Conservation (phyloP, 345 rosid genomes). For the Syzygium aqueum region DNA sequence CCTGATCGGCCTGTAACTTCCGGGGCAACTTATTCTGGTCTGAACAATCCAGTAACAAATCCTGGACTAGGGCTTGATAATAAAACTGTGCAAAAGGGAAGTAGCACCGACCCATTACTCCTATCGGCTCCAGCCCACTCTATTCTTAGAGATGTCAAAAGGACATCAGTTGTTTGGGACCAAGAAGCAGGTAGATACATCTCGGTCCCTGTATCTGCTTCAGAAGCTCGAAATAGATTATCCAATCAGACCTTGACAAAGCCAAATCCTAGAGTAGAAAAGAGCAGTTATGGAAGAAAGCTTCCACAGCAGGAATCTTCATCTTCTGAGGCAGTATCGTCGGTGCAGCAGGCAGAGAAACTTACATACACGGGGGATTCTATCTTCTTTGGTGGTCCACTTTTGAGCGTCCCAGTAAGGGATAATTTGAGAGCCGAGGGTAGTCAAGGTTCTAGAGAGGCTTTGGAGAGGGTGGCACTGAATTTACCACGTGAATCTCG, state of each 20-base stretch:
- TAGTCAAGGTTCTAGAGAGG: slow-evolving; percentile 37
- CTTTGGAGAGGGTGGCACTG: slow-evolving; percentile 46
- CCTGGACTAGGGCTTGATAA: slow-evolving; percentile 43
- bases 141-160: slow-evolving; percentile 79
- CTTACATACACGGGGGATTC: slow-evolving; percentile 85
- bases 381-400: slow-evolving; percentile 95
- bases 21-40: slow-evolving; percentile 23
- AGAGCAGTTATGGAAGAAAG: slow-evolving; percentile 30
- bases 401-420: slow-evolving; percentile 49
- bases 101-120: slow-evolving; percentile 45
- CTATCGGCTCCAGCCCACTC: slow-evolving; percentile 67
- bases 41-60: slow-evolving; percentile 13
- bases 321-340: slow-evolving; percentile 23
- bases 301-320: slow-evolving; percentile 44
- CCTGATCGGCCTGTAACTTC: slow-evolving; percentile 37
- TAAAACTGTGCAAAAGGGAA: slow-evolving; percentile 47
- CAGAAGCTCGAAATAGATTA: slow-evolving; percentile 55
- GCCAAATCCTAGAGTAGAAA: slow-evolving; percentile 33
- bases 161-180: slow-evolving; percentile 88
- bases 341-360: slow-evolving; percentile 43
- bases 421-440: slow-evolving; percentile 50
- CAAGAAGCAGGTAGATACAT: slow-evolving; percentile 92
- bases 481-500: slow-evolving; percentile 67
- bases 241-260: slow-evolving; percentile 22
- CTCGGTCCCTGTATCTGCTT: slow-evolving; percentile 65